Evolutionary conservation across 306 rosid genomes (phyloP).

Genomic region (Gleditsia sinensis): DNA sequence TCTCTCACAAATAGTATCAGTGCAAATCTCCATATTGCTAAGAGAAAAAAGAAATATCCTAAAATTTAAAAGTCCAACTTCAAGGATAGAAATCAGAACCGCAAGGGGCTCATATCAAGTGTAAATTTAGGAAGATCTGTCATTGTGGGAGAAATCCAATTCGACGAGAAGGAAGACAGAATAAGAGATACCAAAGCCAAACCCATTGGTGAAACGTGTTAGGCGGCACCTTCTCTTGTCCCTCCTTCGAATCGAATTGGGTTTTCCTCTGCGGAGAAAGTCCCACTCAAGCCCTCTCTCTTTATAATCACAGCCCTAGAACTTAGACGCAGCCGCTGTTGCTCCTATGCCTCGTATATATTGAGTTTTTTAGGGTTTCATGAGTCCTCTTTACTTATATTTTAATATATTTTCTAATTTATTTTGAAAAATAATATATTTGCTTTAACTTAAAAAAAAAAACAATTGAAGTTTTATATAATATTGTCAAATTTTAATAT

Average conservation of each 20-base stretch:
- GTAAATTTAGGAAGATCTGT: constrained; percentile 51
- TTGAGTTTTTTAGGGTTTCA: not conserved
- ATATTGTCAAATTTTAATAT: too few species aligned
- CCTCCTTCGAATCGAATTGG: constrained; percentile 9
- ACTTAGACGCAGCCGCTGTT: not conserved
- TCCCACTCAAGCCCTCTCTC: constrained; percentile 89
- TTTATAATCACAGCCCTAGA: constrained; percentile 66
- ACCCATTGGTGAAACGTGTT: not conserved
- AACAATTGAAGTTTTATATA: too few species aligned
- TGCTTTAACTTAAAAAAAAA: too few species aligned
- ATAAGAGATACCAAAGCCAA: constrained; percentile 51
- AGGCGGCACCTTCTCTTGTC: constrained; percentile 55
- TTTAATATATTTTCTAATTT: too few species aligned
- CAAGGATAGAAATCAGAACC: not conserved
- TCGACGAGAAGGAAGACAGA: constrained; percentile 5
- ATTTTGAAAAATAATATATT: too few species aligned
- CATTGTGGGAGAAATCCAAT: constrained; percentile 45
- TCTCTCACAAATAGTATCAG: constrained; percentile 39
- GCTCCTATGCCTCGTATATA: not conserved
- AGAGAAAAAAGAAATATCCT: not conserved
- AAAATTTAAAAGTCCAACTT: not conserved
- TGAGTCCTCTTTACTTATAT: too few species aligned
- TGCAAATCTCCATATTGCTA: constrained; percentile 36
- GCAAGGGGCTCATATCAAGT: constrained; percentile 81
- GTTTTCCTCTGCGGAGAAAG: not conserved